phyloP scores from a whole-genome alignment of 2,329 filamentous ascomycete genomes.

The Diaporthe eres region DNA sequence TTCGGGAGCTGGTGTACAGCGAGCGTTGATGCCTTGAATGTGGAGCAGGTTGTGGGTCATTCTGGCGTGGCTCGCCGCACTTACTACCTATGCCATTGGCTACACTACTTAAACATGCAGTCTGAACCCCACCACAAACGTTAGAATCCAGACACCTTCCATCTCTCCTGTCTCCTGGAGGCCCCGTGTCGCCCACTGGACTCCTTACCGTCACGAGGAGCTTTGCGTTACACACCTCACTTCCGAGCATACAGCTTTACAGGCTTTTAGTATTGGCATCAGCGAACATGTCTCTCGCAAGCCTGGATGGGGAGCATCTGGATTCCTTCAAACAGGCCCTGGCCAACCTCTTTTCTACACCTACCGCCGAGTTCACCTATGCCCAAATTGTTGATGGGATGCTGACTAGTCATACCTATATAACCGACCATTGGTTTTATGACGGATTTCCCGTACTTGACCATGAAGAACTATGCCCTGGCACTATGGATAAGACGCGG shows the following conservation, averaged over 20 bases:
- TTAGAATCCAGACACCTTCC: not conserved
- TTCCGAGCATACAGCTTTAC: not conserved
- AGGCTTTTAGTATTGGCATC: not conserved
- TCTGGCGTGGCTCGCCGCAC: no score
- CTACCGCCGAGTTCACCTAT: constrained; percentile 1
- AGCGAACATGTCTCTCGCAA: constrained; percentile 12
- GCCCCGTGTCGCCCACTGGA: not conserved
- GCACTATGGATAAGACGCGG: constrained; percentile 34
- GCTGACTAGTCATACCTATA: not conserved
- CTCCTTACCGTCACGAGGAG: not conserved
- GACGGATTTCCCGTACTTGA: not conserved
- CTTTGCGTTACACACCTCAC: not conserved
- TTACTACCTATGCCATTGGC: no score
- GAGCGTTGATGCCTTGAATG: no score
- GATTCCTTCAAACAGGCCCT: constrained; percentile 10
- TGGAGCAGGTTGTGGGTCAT: no score
- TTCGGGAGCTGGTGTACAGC: no score
- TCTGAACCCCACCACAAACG: no score
- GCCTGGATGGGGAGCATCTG: not conserved
- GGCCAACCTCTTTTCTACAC: constrained; percentile 25
- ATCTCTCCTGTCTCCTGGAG: not conserved
- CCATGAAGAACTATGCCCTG: constrained; percentile 38
- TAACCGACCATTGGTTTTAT: not conserved
- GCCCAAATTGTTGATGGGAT: constrained; percentile 37
- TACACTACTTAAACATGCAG: no score